A percentile compares a stretch with the other conserved stretches of the same genome.
Conservation (phyloP, 768 basidiomycete species). For the Macrolepiota albuminosa region DNA sequence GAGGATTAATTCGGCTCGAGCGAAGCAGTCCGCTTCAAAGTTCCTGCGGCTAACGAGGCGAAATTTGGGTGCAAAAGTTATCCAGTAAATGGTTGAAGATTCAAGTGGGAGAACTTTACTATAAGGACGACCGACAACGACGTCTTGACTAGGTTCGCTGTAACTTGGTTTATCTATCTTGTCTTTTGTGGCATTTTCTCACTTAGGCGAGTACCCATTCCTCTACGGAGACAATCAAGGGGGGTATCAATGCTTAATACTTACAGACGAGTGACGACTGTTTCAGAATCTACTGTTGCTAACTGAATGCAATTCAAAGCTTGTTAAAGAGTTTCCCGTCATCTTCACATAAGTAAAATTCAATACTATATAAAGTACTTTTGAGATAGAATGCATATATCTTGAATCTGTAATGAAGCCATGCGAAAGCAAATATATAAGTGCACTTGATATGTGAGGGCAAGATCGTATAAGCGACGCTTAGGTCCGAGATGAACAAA, state of each 20-base stretch:
- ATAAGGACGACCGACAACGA: no score
- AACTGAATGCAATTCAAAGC: not conserved
- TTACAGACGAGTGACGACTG: no score
- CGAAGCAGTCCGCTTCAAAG: not conserved
- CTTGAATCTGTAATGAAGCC: not conserved
- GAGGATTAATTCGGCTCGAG: not conserved
- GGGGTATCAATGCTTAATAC: no score
- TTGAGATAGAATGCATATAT: not conserved
- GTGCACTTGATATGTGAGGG: not conserved
- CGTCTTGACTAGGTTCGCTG: no score
- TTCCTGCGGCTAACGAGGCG: not conserved
- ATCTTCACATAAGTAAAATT: not conserved
- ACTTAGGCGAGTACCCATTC: no score
- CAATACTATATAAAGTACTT: not conserved
- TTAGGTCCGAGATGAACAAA: conserved; percentile 25
- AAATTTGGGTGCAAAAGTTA: not conserved
- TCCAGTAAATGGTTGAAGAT: not conserved
- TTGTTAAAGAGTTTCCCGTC: not conserved
- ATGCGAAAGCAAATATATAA: not conserved
- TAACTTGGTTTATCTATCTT: no score
- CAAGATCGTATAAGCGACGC: not conserved
- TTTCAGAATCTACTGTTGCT: not conserved
- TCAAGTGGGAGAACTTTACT: no score
- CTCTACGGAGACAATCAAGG: no score
- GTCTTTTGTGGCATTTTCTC: no score